phyloP scores from a whole-genome alignment of 768 basidiomycete genomes.

The Rhodosporidiobolus odoratus region DNA sequence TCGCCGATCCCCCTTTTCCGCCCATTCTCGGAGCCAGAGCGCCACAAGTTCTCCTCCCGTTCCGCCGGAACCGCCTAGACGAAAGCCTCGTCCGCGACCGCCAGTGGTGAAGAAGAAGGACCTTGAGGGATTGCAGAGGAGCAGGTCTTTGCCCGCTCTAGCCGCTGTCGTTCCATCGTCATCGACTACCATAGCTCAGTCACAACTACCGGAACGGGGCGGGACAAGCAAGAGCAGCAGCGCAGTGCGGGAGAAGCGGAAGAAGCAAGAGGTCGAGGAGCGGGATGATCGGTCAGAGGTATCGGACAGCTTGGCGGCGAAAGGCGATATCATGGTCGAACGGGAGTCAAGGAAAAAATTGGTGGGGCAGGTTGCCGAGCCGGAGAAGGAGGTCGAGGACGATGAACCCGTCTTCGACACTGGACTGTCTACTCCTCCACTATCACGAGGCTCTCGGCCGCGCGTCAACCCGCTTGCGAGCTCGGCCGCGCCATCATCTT shows the following conservation, averaged over 20 bases:
- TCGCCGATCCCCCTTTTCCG: not conserved
- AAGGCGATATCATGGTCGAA: no score
- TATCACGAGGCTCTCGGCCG: not conserved
- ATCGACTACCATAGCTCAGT: not conserved
- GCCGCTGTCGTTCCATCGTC: not conserved
- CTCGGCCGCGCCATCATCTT: not conserved
- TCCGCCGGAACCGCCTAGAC: not conserved
- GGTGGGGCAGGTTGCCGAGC: not conserved
- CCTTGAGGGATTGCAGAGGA: not conserved
- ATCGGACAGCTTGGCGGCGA: no score
- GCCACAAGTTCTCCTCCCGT: no score
- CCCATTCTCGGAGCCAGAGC: no score
- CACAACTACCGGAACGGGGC: no score
- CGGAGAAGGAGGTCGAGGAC: not conserved
- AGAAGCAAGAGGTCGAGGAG: no score
- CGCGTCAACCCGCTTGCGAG: not conserved
- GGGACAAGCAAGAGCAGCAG: not conserved
- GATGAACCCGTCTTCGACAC: not conserved
- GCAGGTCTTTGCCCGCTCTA: not conserved
- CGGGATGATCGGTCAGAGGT: no score
- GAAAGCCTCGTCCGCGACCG: not conserved
- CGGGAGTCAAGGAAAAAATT: not conserved
- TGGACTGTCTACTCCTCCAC: not conserved
- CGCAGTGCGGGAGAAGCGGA: not conserved
- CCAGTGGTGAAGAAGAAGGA: not conserved